Conservation (phyloP, 345 rosid species). For the Schrenkiella parvula region DNA sequence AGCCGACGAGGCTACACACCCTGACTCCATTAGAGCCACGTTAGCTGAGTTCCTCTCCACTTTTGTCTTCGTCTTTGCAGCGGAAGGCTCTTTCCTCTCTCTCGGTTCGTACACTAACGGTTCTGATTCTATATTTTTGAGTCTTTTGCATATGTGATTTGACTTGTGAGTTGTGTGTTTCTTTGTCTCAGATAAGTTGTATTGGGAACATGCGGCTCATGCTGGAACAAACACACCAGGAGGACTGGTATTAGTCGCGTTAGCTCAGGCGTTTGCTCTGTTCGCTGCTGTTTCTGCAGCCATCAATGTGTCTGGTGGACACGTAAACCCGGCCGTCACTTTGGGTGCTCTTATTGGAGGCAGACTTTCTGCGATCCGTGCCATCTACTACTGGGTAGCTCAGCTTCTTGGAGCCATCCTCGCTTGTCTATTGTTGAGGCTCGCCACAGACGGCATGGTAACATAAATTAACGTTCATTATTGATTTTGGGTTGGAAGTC, state of each 20-base stretch:
- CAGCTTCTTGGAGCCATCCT: conserved; percentile 65
- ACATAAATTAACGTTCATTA: neutral
- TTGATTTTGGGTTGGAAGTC: neutral
- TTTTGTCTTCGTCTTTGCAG: conserved; percentile 68
- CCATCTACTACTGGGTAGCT: conserved; percentile 67
- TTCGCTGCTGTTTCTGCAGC: conserved; percentile 60
- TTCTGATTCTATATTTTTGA: neutral
- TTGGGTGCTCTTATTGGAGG: conserved; percentile 76
- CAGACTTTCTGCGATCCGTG: conserved; percentile 50
- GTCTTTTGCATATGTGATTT: neutral
- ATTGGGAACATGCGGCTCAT: conserved; percentile 29
- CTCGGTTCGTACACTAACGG: conserved; percentile 35
- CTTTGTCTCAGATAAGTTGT: conserved; percentile 43
- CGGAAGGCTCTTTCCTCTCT: conserved; percentile 76
- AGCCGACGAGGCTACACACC: conserved; percentile 40
- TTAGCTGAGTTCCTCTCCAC: conserved; percentile 72
- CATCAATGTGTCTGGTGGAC: conserved; percentile 70
- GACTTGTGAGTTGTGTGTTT: neutral
- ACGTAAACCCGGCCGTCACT: conserved; percentile 79
- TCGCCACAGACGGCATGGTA: conserved; percentile 68
- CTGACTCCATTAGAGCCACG: conserved; percentile 47
- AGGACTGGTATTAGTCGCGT: conserved; percentile 46
- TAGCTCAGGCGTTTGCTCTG: conserved; percentile 65
- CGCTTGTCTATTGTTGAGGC: conserved; percentile 55
- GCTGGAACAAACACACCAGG: conserved; percentile 38